These are phyloP conservation scores for Citrus hindsii DNA, from an alignment of 345 rosid genomes.

Conservation along the genomic window DNA sequence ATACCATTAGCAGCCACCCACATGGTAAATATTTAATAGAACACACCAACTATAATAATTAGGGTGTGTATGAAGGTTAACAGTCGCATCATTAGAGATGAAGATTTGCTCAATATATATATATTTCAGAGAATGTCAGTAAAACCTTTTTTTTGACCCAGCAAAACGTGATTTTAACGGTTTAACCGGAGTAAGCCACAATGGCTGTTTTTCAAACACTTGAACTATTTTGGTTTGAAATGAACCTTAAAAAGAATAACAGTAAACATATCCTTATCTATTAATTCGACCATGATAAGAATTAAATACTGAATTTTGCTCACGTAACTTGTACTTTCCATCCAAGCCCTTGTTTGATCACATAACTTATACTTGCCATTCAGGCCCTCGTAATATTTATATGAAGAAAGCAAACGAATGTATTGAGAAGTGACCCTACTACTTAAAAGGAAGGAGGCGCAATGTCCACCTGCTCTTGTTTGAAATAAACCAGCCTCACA, in stretches of 20 bases:
- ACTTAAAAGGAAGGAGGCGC: slow-evolving; percentile 10
- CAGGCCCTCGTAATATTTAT: too few species aligned
- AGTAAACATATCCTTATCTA: not conserved
- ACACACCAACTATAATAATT: not conserved
- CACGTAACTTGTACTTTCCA: too few species aligned
- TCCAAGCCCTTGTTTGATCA: too few species aligned
- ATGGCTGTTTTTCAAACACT: not conserved
- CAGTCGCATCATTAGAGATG: not conserved
- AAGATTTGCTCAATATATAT: not conserved
- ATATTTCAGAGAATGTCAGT: not conserved
- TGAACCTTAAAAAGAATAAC: not conserved
- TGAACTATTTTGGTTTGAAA: not conserved
- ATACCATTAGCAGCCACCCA: not conserved
- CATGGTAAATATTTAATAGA: not conserved
- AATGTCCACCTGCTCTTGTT: slow-evolving; percentile 12
- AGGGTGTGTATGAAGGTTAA: not conserved
- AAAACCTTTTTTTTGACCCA: not conserved
- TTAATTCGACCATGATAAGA: too few species aligned
- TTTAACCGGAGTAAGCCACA: not conserved
- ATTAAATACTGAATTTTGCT: too few species aligned
- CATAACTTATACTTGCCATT: too few species aligned
- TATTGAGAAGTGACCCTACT: not conserved
- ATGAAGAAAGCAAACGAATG: not conserved
- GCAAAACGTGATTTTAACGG: not conserved
- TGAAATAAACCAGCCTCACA: not conserved